A percentile compares a stretch with the other conserved stretches of the same genome.
Conservation (phyloP, 805 yeast genomes). For the Ogataea naganishii region DNA sequence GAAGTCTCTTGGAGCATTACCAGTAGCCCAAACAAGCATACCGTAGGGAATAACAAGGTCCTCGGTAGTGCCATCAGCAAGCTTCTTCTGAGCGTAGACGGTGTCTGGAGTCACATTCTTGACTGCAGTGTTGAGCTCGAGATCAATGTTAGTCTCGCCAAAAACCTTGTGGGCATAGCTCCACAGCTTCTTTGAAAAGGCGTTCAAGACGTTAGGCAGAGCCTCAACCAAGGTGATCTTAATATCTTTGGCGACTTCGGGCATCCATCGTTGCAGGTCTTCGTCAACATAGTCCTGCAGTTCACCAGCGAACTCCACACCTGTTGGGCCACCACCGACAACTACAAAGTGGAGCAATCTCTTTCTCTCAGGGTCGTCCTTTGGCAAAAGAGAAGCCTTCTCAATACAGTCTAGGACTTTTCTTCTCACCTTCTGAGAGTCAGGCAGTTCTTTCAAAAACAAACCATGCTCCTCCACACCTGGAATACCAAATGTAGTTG, state of each 20-base stretch:
- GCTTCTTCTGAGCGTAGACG: constrained; percentile 34
- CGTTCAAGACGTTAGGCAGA: constrained; percentile 42
- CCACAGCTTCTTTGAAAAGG: constrained; percentile 41
- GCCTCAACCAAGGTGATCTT: constrained; percentile 44
- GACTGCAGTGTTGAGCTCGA: constrained; percentile 40
- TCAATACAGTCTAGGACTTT: constrained; percentile 42
- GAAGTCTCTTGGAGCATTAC: constrained; percentile 45
- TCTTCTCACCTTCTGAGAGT: constrained; percentile 38
- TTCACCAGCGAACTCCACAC: constrained; percentile 52
- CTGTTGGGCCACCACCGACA: constrained; percentile 54
- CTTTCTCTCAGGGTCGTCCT: constrained; percentile 42
- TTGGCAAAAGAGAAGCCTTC: constrained; percentile 44
- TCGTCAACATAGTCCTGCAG: constrained; percentile 48
- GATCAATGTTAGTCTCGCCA: constrained; percentile 38
- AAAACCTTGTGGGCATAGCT: constrained; percentile 44
- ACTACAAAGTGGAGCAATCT: constrained; percentile 43
- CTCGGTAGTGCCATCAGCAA: constrained; percentile 31
- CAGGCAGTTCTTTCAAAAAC: constrained; percentile 44
- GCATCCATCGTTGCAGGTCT: constrained; percentile 46
- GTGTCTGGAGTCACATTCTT: constrained; percentile 36
- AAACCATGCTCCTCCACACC: constrained; percentile 47
- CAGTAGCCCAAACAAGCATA: constrained; percentile 50
- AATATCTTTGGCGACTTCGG: constrained; percentile 41
- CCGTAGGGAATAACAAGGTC: constrained; percentile 40
- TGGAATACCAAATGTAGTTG: constrained; percentile 48